Evolutionary conservation across 805 yeast species (phyloP).

Genomic region (Wickerhamomyces hampshirensis): DNA sequence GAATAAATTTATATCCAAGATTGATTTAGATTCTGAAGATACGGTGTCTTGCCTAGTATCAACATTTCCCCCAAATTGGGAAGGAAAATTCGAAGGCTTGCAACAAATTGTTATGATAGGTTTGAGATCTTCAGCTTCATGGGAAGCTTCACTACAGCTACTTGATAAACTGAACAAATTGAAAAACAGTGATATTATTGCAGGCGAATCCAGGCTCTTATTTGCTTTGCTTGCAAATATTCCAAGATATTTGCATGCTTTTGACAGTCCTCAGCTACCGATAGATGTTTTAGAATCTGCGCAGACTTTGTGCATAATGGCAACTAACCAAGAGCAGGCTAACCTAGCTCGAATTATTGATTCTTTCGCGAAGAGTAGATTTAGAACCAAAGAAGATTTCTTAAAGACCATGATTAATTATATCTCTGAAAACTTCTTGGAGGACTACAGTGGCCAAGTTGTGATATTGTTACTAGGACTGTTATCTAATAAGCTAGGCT

Average conservation of each 20-base stretch:
- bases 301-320: slow-evolving; percentile 53
- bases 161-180: slow-evolving; percentile 65
- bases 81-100: slow-evolving; percentile 86
- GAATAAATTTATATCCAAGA: slow-evolving; percentile 78
- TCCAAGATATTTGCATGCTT: slow-evolving; percentile 81
- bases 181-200: slow-evolving; percentile 72
- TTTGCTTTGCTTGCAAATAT: slow-evolving; percentile 71
- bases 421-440: slow-evolving; percentile 65
- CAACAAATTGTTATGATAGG: slow-evolving; percentile 80
- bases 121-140: slow-evolving; percentile 72
- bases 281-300: slow-evolving; percentile 51
- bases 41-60: slow-evolving; percentile 78
- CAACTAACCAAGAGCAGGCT: slow-evolving; percentile 49
- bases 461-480: slow-evolving; percentile 75
- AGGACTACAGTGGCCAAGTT: slow-evolving; percentile 66
- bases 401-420: slow-evolving; percentile 72
- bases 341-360: slow-evolving; percentile 67
- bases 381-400: slow-evolving; percentile 89
- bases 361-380: slow-evolving; percentile 72
- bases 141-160: slow-evolving; percentile 70
- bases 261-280: slow-evolving; percentile 50
- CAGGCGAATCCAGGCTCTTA: slow-evolving; percentile 62
- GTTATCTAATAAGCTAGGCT: slow-evolving; percentile 65
- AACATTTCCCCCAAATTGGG: slow-evolving; percentile 94
- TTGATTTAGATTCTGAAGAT: slow-evolving; percentile 80